Conservation (phyloP, 768 basidiomycete genomes). For the Boletus rubescentipes region DNA sequence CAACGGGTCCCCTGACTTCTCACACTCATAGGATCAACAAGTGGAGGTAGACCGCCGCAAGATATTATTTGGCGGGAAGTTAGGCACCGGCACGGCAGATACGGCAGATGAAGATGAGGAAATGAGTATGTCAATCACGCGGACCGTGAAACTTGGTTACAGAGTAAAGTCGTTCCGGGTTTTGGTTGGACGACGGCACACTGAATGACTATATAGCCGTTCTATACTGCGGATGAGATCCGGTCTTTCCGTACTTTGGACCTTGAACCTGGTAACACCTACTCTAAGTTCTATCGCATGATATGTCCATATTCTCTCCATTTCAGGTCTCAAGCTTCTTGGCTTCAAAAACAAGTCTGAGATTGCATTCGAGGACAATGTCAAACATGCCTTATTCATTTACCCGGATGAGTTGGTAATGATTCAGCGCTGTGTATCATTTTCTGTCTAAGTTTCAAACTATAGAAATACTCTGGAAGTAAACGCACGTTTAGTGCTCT, state of each 20-base stretch:
- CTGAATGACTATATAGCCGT: conserved; percentile 50
- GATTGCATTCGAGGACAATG: conserved; percentile 82
- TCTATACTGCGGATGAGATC: conserved; percentile 83
- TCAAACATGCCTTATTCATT: conserved; percentile 90
- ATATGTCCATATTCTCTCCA: neutral
- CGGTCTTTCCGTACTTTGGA: conserved; percentile 80
- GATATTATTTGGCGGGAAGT: conserved; percentile 32
- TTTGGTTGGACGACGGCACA: neutral
- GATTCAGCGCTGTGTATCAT: neutral
- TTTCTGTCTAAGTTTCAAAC: neutral
- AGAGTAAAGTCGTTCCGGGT: conserved; percentile 39
- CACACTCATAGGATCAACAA: conserved; percentile 25
- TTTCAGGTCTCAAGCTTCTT: conserved; percentile 79
- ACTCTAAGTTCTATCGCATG: neutral
- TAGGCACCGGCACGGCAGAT: conserved; percentile 38
- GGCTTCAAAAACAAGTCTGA: conserved; percentile 81
- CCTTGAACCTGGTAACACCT: conserved; percentile 62
- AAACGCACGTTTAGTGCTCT: conserved; percentile 90
- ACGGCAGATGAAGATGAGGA: conserved; percentile 37
- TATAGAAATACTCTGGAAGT: conserved; percentile 79
- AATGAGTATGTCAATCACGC: conserved; percentile 35
- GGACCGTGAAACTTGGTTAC: conserved; percentile 50
- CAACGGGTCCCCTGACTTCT: conserved; percentile 1
- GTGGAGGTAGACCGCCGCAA: conserved; percentile 27
- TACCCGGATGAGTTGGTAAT: conserved; percentile 88